Evolutionary conservation across 768 basidiomycete genomes (phyloP).

Genomic region (Hydnum rufescens): DNA sequence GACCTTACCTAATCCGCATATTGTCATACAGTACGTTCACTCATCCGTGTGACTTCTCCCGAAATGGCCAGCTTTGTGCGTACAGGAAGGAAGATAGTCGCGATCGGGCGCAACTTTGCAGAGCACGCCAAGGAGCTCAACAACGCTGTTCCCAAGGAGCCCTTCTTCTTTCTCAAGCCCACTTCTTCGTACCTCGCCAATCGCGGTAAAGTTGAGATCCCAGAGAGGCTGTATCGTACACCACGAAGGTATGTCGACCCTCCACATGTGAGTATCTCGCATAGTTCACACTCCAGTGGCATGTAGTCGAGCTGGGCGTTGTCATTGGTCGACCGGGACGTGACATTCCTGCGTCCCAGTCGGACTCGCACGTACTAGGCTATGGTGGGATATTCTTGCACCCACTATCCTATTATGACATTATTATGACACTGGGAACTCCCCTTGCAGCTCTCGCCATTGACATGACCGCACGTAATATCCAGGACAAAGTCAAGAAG

Average conservation of each 20-base stretch:
- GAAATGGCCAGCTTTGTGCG: constrained; percentile 15
- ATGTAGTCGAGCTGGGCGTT: constrained; percentile 85
- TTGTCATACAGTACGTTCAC: too few species aligned
- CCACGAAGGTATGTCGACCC: constrained; percentile 52
- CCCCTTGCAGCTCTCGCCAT: constrained; percentile 59
- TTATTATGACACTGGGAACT: neutral
- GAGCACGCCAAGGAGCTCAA: constrained; percentile 84
- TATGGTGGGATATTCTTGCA: constrained; percentile 38
- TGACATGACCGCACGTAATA: constrained; percentile 90
- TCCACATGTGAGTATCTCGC: neutral
- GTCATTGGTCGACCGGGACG: constrained; percentile 78
- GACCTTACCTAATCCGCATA: too few species aligned
- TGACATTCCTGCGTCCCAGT: constrained; percentile 54
- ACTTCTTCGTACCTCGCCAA: constrained; percentile 69
- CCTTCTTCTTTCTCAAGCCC: constrained; percentile 97
- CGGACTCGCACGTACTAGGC: constrained; percentile 67
- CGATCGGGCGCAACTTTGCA: constrained; percentile 87
- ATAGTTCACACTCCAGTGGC: too few species aligned
- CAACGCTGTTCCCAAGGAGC: constrained; percentile 77
- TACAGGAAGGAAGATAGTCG: constrained; percentile 44
- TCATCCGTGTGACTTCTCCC: too few species aligned
- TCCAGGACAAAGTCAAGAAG: constrained; percentile 84
- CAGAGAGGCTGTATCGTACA: constrained; percentile 65
- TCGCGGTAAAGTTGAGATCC: constrained; percentile 72
- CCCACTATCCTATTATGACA: neutral